Evolutionary conservation across 495 filamentous ascomycete species (phyloP).

Genomic region (Ramalina intermedia): DNA sequence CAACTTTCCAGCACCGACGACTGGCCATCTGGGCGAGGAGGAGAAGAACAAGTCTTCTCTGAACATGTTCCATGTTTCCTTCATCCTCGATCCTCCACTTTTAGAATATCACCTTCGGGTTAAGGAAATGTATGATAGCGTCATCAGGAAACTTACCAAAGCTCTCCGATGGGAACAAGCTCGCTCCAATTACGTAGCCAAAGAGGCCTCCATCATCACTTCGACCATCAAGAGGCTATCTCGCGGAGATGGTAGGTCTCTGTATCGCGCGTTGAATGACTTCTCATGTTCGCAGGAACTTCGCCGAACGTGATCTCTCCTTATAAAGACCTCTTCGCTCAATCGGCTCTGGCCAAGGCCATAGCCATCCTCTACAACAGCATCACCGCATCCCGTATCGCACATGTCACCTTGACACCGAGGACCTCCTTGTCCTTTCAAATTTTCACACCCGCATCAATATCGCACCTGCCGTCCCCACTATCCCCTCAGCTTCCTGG

Average conservation of each 20-base stretch:
- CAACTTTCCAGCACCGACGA: too few relatives aligned
- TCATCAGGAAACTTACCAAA: conserved; percentile 79
- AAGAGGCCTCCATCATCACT: conserved; percentile 65
- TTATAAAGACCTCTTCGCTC: conserved; percentile 47
- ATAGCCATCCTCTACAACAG: conserved; percentile 68
- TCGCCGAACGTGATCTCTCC: conserved; percentile 6
- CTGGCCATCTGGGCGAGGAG: conserved; percentile 15
- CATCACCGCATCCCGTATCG: conserved; percentile 71
- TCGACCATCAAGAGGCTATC: conserved; percentile 57
- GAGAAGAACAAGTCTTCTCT: conserved; percentile 37
- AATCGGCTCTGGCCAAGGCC: conserved; percentile 68
- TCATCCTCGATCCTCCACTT: conserved; percentile 67
- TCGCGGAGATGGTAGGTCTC: conserved; percentile 50
- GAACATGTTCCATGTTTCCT: conserved; percentile 96
- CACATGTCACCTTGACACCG: conserved; percentile 46
- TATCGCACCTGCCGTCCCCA: conserved; percentile 53
- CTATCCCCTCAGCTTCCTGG: conserved; percentile 51
- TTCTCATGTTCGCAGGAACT: conserved; percentile 4
- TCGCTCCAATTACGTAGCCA: conserved; percentile 74
- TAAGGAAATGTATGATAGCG: conserved; percentile 69
- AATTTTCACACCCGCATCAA: conserved; percentile 67
- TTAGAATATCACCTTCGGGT: conserved; percentile 61
- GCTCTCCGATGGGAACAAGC: conserved; percentile 84
- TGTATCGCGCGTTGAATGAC: background rate
- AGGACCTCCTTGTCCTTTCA: conserved; percentile 63